These are phyloP conservation scores for Kuraishia capsulata DNA, from an alignment of 805 yeast species.

Conservation along the genomic window DNA sequence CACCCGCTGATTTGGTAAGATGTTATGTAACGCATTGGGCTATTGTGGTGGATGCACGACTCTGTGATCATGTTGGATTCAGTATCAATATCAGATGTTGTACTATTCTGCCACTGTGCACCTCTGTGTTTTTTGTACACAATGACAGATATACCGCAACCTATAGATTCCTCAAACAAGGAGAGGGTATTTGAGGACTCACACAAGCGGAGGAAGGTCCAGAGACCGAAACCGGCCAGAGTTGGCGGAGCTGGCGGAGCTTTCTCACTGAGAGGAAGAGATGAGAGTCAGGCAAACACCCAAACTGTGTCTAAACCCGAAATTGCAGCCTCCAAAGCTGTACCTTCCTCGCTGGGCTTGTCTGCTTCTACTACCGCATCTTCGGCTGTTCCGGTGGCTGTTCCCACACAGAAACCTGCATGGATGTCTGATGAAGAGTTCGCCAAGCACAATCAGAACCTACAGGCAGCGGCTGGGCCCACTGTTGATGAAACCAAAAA, in stretches of 20 bases:
- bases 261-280: slow-evolving; percentile 1
- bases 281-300: not conserved
- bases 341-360: not conserved
- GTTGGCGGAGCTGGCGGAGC: not conserved
- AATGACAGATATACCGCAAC: too few species aligned
- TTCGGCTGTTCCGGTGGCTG: slow-evolving; percentile 1
- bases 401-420: slow-evolving; percentile 14
- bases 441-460: slow-evolving; percentile 11
- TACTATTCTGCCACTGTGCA: too few species aligned
- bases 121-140: too few species aligned
- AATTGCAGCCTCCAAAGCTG: too few species aligned
- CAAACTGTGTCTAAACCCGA: not conserved
- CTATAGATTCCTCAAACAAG: too few species aligned
- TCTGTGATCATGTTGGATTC: too few species aligned
- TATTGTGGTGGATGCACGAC: too few species aligned
- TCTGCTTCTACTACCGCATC: too few species aligned
- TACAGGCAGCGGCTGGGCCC: not conserved
- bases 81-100: too few species aligned
- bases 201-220: not conserved
- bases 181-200: too few species aligned
- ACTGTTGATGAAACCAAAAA: slow-evolving; percentile 1
- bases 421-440: slow-evolving; percentile 24
- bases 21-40: too few species aligned
- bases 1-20: too few species aligned
- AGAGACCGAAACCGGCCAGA: not conserved